Evolutionary conservation across 2,329 filamentous ascomycete species (phyloP).

Genomic region (Nothomitra cinnamomea): DNA sequence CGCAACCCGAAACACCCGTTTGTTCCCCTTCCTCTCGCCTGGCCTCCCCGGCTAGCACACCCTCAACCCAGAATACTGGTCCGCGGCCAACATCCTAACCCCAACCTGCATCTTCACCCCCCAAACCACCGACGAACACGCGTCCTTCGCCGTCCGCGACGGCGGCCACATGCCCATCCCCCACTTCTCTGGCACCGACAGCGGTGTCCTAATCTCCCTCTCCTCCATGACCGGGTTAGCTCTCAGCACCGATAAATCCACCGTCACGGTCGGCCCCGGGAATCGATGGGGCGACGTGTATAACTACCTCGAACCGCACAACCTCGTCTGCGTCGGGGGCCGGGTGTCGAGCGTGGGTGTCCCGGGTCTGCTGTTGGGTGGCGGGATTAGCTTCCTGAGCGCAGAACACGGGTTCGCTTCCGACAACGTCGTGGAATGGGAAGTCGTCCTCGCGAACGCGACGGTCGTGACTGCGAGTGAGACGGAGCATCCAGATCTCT

Average conservation of each 20-base stretch:
- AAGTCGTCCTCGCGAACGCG: slow-evolving; percentile 18
- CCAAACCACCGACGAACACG: too few species aligned
- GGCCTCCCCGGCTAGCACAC: too few species aligned
- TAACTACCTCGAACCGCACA: neutral
- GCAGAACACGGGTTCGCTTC: slow-evolving; percentile 30
- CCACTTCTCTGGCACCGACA: neutral
- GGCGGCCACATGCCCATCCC: neutral
- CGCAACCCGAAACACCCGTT: too few species aligned
- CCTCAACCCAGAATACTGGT: too few species aligned
- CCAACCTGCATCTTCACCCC: too few species aligned
- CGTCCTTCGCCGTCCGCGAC: neutral
- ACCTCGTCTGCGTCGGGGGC: neutral
- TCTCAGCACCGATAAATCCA: neutral
- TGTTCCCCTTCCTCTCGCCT: too few species aligned
- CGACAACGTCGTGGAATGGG: slow-evolving; percentile 31
- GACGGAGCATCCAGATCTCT: slow-evolving; percentile 13
- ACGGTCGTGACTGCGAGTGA: slow-evolving; percentile 11
- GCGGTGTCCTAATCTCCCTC: neutral
- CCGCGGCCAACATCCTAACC: too few species aligned
- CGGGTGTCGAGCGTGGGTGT: neutral
- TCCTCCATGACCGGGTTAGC: neutral
- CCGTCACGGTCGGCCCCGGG: neutral
- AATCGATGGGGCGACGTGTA: neutral
- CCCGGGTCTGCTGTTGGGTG: neutral
- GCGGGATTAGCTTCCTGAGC: slow-evolving; percentile 33